Evolutionary conservation across 2,329 filamentous ascomycete genomes (phyloP), one percentile per base, ranked within the genome.

Genomic region (Exutisphaerella laricina): DNA sequence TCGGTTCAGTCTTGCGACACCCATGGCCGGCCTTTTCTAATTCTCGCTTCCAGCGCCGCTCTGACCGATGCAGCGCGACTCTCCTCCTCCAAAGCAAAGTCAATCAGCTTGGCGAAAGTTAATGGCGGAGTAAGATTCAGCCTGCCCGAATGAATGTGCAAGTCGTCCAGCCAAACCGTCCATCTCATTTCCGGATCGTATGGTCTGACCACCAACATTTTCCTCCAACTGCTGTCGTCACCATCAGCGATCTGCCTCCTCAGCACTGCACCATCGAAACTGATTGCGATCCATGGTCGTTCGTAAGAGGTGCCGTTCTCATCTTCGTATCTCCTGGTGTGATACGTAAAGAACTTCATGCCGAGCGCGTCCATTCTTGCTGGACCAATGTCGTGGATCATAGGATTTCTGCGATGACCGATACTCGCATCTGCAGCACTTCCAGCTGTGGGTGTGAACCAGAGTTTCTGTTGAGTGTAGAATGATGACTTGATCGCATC

Each of bases 1-100:
- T n/a, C n/a, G n/a, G n/a, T n/a, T n/a, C n/a, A n/a, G n/a, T n/a
- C n/a, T n/a, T n/a, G n/a, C n/a, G n/a, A n/a, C 13, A 17, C 17
- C 32, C 32, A 35, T 20, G 32, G 32, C 13, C 32, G 20, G 3
- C 32, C 32, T 8, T 35, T 35, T 20, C 21, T 35, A 20, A 35
- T 23, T 20, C 32, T 21, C 9, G 32, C 17, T 13, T 35, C 32
- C 4, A 35, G 8, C 4, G 32, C 32, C 2, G 32, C n/a, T n/a
- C 32, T 35, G 4, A 35, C 32, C 8, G 32, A 17, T n/a, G 32
- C 32, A 5, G 32, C 32, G 13, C 32, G 17, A 12, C n/a, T 20
- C 32, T 35, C 32, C 13, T 35, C 32, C 18, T 35, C 32, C 32
- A 35, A 23, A 35, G 32, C 32, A 14, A 35, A 35, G 13, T 35